These are phyloP conservation scores for Naganishia sp. DNA, from an alignment of 1,284 basidiomycete species.

Conservation along the genomic window DNA sequence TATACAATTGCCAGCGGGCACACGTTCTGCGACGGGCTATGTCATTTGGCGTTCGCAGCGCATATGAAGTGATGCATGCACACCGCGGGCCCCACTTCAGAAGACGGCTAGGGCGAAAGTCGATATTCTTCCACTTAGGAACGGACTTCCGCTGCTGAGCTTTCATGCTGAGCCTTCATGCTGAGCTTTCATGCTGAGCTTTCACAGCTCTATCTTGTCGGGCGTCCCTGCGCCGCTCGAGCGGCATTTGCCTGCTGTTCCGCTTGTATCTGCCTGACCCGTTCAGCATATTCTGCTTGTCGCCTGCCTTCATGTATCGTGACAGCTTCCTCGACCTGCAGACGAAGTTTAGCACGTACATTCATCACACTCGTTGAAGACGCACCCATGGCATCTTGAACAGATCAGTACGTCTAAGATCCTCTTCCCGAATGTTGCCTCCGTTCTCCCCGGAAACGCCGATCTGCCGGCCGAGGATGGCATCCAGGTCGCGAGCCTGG, in stretches of 20 bases:
- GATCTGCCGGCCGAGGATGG: slow-evolving; percentile 72
- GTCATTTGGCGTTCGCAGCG: no score
- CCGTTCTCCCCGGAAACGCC: slow-evolving; percentile 63
- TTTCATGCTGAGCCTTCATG: no score
- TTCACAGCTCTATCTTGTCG: neutral
- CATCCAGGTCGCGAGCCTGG: slow-evolving; percentile 86
- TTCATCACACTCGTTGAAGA: neutral
- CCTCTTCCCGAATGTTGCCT: slow-evolving; percentile 72
- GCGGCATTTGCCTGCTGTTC: slow-evolving; percentile 23
- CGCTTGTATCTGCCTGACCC: slow-evolving; percentile 28
- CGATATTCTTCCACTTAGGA: no score
- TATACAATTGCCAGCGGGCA: no score
- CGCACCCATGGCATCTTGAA: slow-evolving; percentile 81
- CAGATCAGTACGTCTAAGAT: slow-evolving; percentile 82
- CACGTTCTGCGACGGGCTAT: no score
- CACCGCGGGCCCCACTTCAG: no score
- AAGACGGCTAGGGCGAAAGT: no score
- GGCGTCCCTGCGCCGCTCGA: slow-evolving; percentile 15
- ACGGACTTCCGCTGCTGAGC: neutral
- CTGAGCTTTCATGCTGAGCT: no score
- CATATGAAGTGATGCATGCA: no score
- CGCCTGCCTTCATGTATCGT: slow-evolving; percentile 47
- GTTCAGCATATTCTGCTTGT: slow-evolving; percentile 31
- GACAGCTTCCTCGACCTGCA: slow-evolving; percentile 51
- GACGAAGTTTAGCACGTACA: neutral